phyloP scores from a whole-genome alignment of 306 rosid species.

The Fragaria vesca region DNA sequence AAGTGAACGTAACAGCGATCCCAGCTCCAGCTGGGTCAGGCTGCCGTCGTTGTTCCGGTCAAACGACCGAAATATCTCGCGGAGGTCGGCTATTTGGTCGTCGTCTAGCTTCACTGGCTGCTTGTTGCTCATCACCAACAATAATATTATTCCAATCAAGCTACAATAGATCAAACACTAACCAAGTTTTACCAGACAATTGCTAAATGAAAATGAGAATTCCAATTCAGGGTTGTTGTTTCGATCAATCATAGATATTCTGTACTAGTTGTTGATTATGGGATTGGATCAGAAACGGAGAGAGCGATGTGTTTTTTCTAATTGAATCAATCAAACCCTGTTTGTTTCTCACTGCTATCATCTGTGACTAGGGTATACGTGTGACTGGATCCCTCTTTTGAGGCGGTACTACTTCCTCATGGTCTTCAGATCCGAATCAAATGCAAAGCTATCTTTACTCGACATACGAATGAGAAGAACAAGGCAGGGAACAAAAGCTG shows the following conservation, averaged over 20 bases:
- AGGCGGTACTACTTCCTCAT: background rate
- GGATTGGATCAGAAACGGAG: conserved; percentile 4
- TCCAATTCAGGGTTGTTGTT: background rate
- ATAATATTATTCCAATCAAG: background rate
- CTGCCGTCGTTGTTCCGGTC: conserved; percentile 92
- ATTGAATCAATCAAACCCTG: background rate
- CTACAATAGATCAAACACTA: background rate
- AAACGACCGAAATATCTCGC: conserved; percentile 79
- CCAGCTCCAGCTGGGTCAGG: conserved; percentile 79
- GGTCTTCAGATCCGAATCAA: conserved; percentile 4
- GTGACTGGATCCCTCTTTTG: background rate
- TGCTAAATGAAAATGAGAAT: background rate
- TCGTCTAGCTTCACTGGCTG: conserved; percentile 66
- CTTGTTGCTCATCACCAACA: conserved; percentile 52
- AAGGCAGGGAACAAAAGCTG: background rate
- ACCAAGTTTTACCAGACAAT: background rate
- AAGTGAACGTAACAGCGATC: conserved; percentile 72
- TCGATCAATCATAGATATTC: background rate
- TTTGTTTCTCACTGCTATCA: background rate
- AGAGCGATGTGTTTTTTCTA: background rate
- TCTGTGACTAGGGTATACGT: background rate
- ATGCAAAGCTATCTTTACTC: conserved; percentile 16
- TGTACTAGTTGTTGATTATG: background rate
- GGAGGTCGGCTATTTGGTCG: conserved; percentile 72
- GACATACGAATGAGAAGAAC: background rate